Percentiles rank a stretch among this genome's conserved stretches.
Conservation (phyloP, 1,284 basidiomycete genomes). For the Termitomyces sp. region DNA sequence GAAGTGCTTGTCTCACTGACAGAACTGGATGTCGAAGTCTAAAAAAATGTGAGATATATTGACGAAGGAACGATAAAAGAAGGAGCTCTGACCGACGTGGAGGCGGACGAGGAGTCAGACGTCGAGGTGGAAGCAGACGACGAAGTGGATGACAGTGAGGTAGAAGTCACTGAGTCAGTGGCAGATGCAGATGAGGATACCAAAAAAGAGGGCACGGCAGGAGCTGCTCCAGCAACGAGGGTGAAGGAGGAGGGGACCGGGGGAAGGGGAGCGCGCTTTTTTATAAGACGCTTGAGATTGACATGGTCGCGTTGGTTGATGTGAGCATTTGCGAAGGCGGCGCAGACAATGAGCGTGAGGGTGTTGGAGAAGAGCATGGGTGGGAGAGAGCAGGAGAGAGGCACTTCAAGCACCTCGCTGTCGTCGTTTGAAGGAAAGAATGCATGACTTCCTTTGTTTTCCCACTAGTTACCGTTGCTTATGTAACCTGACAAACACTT, state of each 20-base stretch:
- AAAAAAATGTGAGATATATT: background rate
- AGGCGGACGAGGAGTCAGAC: slow-evolving; percentile 7
- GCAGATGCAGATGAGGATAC: slow-evolving; percentile 21
- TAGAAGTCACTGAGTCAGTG: slow-evolving; percentile 16
- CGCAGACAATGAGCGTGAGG: slow-evolving; percentile 60
- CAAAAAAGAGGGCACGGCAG: slow-evolving; percentile 14
- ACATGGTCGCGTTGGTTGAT: slow-evolving; percentile 49
- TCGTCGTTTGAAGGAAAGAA: slow-evolving; percentile 10
- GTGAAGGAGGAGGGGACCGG: slow-evolving; percentile 12
- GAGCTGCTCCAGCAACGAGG: slow-evolving; percentile 24
- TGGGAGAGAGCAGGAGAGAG: background rate
- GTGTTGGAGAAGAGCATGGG: slow-evolving; percentile 44
- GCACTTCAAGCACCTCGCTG: slow-evolving; percentile 16
- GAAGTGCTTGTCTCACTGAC: slow-evolving; percentile 3
- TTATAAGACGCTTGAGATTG: slow-evolving; percentile 60
- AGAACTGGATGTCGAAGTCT: slow-evolving; percentile 13
- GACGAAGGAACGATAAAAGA: slow-evolving; percentile 2
- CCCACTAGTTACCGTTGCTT: slow-evolving; percentile 13
- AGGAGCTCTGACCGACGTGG: slow-evolving; percentile 9
- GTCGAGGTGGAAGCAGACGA: background rate
- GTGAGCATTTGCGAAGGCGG: slow-evolving; percentile 39
- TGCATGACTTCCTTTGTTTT: slow-evolving; percentile 5
- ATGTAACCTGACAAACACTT: background rate
- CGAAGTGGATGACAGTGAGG: slow-evolving; percentile 2
- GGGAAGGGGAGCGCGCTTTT: slow-evolving; percentile 46